phyloP scores from a whole-genome alignment of 805 yeast species.

The Cephaloascus albidus region DNA sequence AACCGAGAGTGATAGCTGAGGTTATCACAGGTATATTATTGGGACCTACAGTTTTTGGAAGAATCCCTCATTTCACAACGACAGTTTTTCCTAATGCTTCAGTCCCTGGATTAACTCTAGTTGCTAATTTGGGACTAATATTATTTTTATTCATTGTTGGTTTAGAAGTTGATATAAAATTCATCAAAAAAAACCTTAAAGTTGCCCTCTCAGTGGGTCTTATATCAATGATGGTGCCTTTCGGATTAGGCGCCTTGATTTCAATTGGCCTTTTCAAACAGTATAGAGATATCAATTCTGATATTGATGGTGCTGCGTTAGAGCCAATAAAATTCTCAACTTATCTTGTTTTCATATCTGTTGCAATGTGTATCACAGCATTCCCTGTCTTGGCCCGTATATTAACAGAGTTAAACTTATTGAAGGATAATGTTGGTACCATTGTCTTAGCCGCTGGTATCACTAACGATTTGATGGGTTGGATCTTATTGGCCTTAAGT shows the following conservation, averaged over 20 bases:
- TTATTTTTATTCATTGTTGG: slow-evolving; percentile 71
- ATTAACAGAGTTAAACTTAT: slow-evolving; percentile 59
- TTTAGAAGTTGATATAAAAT: slow-evolving; percentile 63
- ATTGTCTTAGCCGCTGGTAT: slow-evolving; percentile 79
- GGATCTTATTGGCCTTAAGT: slow-evolving; percentile 70
- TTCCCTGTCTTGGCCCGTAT: slow-evolving; percentile 80
- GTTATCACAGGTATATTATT: slow-evolving; percentile 68
- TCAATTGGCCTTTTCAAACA: slow-evolving; percentile 58
- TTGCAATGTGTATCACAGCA: slow-evolving; percentile 79
- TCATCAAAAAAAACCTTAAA: slow-evolving; percentile 48
- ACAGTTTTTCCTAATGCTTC: slow-evolving; percentile 59
- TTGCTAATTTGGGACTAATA: slow-evolving; percentile 70
- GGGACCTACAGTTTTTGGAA: slow-evolving; percentile 72
- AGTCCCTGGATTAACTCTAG: slow-evolving; percentile 52
- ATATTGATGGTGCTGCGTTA: slow-evolving; percentile 13
- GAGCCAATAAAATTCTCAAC: slow-evolving; percentile 50
- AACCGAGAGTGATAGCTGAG: slow-evolving; percentile 78
- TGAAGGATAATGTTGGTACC: slow-evolving; percentile 63
- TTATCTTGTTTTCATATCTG: slow-evolving; percentile 73
- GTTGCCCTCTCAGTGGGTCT: slow-evolving; percentile 65
- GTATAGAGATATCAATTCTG: slow-evolving; percentile 25
- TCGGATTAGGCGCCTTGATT: slow-evolving; percentile 68
- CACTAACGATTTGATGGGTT: slow-evolving; percentile 69
- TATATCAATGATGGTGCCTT: slow-evolving; percentile 68
- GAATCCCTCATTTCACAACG: slow-evolving; percentile 54